These are phyloP conservation scores for Mrakia blollopis DNA, from an alignment of 768 basidiomycete species.

Conservation along the genomic window DNA sequence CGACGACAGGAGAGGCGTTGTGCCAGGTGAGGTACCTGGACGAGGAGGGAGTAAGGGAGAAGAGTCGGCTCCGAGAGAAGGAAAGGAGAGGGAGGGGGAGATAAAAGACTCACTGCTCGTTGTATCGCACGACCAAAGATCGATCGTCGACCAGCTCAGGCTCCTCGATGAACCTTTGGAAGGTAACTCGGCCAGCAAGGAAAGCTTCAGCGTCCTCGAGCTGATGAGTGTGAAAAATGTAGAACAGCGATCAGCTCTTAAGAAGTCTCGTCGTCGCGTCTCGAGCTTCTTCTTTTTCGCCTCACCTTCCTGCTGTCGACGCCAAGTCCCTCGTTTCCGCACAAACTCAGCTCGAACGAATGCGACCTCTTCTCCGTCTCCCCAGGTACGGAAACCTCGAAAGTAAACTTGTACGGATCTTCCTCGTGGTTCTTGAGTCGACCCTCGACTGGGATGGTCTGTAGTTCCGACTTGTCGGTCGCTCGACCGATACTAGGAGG, in stretches of 20 bases:
- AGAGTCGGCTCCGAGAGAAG: background rate
- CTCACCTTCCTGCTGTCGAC: conserved; percentile 21
- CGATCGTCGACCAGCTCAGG: conserved; percentile 58
- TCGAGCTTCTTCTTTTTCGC: background rate
- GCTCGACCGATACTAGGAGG: background rate
- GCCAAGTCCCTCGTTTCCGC: conserved; percentile 42
- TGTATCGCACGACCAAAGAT: conserved; percentile 69
- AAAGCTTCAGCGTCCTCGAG: conserved; percentile 58
- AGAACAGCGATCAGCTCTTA: background rate
- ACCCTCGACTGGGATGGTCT: conserved; percentile 46
- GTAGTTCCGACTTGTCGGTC: background rate
- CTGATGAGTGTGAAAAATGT: conserved; percentile 45
- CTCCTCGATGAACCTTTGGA: conserved; percentile 61
- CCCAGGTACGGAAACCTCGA: conserved; percentile 48
- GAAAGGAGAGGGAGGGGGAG: background rate
- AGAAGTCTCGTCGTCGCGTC: conserved; percentile 2
- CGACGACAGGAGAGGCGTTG: conserved; percentile 69
- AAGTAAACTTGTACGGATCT: conserved; percentile 60
- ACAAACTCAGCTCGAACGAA: conserved; percentile 46
- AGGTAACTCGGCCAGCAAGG: conserved; percentile 59
- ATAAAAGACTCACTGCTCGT: conserved; percentile 55
- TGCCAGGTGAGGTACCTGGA: conserved; percentile 68
- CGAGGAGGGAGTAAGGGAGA: background rate
- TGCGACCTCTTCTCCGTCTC: conserved; percentile 52
- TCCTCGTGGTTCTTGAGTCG: conserved; percentile 56